Conservation (phyloP, 176 grass and related monocot species). For the Alopecurus myosuroides region DNA sequence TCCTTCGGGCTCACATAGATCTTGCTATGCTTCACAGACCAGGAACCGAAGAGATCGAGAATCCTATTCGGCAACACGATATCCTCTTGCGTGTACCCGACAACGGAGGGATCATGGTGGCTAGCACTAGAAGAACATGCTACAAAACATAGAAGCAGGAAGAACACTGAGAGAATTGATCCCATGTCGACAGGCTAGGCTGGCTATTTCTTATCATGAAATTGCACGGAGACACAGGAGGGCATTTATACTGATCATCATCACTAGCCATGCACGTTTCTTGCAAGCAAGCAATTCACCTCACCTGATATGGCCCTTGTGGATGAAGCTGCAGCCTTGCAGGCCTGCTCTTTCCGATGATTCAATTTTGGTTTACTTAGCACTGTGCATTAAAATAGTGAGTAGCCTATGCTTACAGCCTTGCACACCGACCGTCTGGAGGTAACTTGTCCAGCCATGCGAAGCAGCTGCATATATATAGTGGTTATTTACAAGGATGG, state of each 20-base stretch:
- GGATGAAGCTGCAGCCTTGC: slow-evolving; percentile 21
- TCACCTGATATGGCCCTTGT: slow-evolving; percentile 38
- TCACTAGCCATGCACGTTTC: slow-evolving; percentile 32
- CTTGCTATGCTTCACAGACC: slow-evolving; percentile 54
- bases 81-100: slow-evolving; percentile 56
- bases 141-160: slow-evolving; percentile 32
- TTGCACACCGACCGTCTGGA: not conserved
- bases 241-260: slow-evolving; percentile 26
- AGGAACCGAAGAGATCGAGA: slow-evolving; percentile 37
- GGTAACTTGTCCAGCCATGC: slow-evolving; percentile 27
- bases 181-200: slow-evolving; percentile 39
- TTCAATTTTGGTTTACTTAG: slow-evolving; percentile 26
- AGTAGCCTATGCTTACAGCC: slow-evolving; percentile 17
- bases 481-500: slow-evolving; percentile 12
- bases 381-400: slow-evolving; percentile 9
- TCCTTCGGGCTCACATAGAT: slow-evolving; percentile 46
- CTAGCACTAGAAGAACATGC: slow-evolving; percentile 15
- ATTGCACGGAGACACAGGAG: not conserved
- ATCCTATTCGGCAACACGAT: slow-evolving; percentile 20
- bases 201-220: slow-evolving; percentile 6
- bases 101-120: slow-evolving; percentile 37
- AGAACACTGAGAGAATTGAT: slow-evolving; percentile 25
- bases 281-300: slow-evolving; percentile 69
- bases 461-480: slow-evolving; percentile 8
- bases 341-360: slow-evolving; percentile 10